Evolutionary conservation across 2,329 filamentous ascomycete species (phyloP).

Genomic region (Colletotrichum tropicale): DNA sequence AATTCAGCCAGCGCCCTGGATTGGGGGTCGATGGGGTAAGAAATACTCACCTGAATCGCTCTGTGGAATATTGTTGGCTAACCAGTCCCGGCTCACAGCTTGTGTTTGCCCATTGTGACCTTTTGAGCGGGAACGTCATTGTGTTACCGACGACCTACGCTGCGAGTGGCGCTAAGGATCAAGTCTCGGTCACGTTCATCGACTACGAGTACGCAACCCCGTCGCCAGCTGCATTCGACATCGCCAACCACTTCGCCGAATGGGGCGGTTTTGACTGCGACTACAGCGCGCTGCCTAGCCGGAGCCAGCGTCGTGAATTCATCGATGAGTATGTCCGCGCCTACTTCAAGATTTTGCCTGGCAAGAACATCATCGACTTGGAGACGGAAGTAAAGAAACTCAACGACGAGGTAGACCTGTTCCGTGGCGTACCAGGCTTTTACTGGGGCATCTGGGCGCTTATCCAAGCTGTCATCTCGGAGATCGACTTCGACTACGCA

Average conservation of each 20-base stretch:
- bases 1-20: constrained; percentile 78
- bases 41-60: constrained; percentile 22
- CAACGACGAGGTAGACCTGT: constrained; percentile 82
- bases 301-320: constrained; percentile 78
- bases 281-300: constrained; percentile 80
- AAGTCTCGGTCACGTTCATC: constrained; percentile 79
- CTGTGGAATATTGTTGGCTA: background rate
- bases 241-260: constrained; percentile 97
- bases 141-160: constrained; percentile 61
- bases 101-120: constrained; percentile 93
- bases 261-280: constrained; percentile 98
- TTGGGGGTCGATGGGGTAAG: constrained; percentile 77
- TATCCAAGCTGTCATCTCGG: constrained; percentile 91
- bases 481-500: constrained; percentile 97
- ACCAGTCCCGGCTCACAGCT: constrained; percentile 54
- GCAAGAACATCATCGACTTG: constrained; percentile 48
- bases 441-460: constrained; percentile 93
- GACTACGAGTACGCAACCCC: constrained; percentile 98
- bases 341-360: constrained; percentile 65
- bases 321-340: constrained; percentile 80
- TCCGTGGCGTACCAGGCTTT: constrained; percentile 88
- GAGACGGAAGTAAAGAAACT: constrained; percentile 72
- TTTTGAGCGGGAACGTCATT: constrained; percentile 96
- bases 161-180: constrained; percentile 34
- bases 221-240: constrained; percentile 92